Evolutionary conservation across 768 basidiomycete species (phyloP), one percentile per base, ranked within the genome.

Genomic region (Pleurotus citrinopileatus): DNA sequence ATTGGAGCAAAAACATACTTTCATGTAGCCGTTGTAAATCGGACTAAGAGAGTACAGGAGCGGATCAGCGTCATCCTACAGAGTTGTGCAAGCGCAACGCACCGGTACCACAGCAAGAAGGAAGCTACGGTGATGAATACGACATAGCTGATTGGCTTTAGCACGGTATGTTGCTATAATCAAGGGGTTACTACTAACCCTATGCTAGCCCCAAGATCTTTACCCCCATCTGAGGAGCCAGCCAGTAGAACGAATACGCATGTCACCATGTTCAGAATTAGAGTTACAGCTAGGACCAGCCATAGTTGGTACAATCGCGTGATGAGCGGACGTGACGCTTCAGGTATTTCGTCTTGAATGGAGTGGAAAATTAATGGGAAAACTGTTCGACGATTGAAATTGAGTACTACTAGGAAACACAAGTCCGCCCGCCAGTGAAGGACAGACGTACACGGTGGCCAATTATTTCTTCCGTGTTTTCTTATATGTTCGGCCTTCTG

Each of bases 21-120:
- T 96, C 86, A 94, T 92, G 75, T 93, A 96, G 52, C 91, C 95
- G 62, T 97, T 95, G 76, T 98, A 98, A 65, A 95, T 91, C 13
- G 96, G 95, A 63, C 93, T 93, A 63, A 32, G 57, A 26, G 28
- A 47, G 52, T 29, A 10, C 37, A 52, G 56, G 57, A 13, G 54
- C 60, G 50, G 48, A 57, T 38, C 53, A 48, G 38, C 10, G 15
- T 12, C 12, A 55, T 22, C 38, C 53, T 50, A 52, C 48, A 50
- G 47, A 47, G 43, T 42, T 29, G 51, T 37, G 47, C 46, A 59
- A 57, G 26, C 28, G 34, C 29, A 20, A 66, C 88, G 63, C 59
- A 89, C 91, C 94, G 84, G 69, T 96, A 99, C 96, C 96, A 98
- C 57, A 94, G 77, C 57, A 98, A 76, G 75, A 99, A 98, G 12